phyloP scores from a whole-genome alignment of 768 basidiomycete genomes.

The Naganishia vishniacii region DNA sequence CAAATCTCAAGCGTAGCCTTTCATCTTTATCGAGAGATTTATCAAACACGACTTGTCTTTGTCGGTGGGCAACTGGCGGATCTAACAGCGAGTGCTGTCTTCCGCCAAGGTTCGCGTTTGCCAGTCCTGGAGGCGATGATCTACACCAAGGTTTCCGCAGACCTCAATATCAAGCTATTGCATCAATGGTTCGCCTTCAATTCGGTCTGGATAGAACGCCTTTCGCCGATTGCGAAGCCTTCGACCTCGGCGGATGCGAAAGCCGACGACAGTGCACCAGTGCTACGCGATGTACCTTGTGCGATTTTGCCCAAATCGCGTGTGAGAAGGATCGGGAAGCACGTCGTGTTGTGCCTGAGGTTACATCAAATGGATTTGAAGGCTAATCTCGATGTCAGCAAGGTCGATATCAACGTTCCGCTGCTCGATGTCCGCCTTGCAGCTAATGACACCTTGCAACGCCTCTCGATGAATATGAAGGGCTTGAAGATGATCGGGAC shows the following conservation, averaged over 20 bases:
- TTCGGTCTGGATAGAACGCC: conserved; percentile 85
- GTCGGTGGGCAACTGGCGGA: conserved; percentile 66
- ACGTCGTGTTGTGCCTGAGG: conserved; percentile 52
- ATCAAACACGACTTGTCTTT: not conserved
- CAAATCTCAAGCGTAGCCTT: conserved; percentile 73
- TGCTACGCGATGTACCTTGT: not conserved
- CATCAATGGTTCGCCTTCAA: conserved; percentile 93
- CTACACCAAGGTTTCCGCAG: conserved; percentile 78
- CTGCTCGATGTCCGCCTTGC: conserved; percentile 62
- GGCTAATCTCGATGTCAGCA: conserved; percentile 76
- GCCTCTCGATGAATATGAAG: conserved; percentile 58
- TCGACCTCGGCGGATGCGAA: not conserved
- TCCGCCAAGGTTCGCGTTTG: conserved; percentile 44
- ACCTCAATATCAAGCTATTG: conserved; percentile 72
- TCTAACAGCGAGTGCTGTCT: conserved; percentile 68
- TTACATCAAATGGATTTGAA: conserved; percentile 68
- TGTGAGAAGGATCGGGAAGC: conserved; percentile 35
- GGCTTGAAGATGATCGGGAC: conserved; percentile 56
- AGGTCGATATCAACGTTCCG: conserved; percentile 61
- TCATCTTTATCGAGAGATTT: conserved; percentile 63
- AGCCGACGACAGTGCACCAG: not conserved
- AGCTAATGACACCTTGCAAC: conserved; percentile 57
- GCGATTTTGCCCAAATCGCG: conserved; percentile 55
- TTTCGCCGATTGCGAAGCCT: conserved; percentile 52
- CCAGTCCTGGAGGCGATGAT: conserved; percentile 62